Percentiles rank a stretch among this genome's conserved stretches.
Conservation (phyloP, 1,284 basidiomycete genomes). For the Irpex sp. region DNA sequence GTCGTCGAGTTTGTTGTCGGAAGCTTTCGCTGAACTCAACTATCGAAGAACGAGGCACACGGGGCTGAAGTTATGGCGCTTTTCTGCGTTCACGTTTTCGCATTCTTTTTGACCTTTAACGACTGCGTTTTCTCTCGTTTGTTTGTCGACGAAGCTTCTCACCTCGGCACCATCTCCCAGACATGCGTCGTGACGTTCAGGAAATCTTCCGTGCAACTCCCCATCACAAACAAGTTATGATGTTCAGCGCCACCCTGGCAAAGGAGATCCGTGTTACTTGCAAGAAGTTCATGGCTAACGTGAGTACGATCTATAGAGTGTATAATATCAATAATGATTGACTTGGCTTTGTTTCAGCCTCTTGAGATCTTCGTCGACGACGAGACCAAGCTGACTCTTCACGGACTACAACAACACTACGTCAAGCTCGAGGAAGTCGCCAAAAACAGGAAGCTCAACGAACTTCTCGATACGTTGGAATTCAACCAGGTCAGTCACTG, state of each 20-base stretch:
- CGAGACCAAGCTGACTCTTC: slow-evolving; percentile 97
- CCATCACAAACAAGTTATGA: slow-evolving; percentile 99
- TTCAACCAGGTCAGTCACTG: slow-evolving; percentile 86
- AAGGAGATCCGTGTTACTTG: slow-evolving; percentile 98
- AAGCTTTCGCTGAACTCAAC: neutral
- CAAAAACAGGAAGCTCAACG: slow-evolving; percentile 98
- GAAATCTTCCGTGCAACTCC: slow-evolving; percentile 99
- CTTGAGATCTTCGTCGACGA: slow-evolving; percentile 99
- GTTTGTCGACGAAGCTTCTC: slow-evolving; percentile 38
- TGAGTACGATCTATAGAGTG: slow-evolving; percentile 36
- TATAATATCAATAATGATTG: neutral
- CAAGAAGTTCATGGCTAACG: slow-evolving; percentile 99
- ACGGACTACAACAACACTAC: slow-evolving; percentile 98
- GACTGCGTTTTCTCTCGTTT: slow-evolving; percentile 33
- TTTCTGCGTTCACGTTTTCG: slow-evolving; percentile 10
- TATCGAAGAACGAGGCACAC: slow-evolving; percentile 14
- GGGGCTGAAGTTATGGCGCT: neutral
- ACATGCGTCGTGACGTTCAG: slow-evolving; percentile 99
- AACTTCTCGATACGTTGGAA: slow-evolving; percentile 93
- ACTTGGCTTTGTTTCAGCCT: slow-evolving; percentile 54
- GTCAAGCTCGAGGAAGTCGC: slow-evolving; percentile 93
- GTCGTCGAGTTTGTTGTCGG: neutral
- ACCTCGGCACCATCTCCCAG: slow-evolving; percentile 68
- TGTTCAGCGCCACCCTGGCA: slow-evolving; percentile 98
- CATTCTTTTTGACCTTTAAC: slow-evolving; percentile 13